phyloP scores from a whole-genome alignment of 2,329 filamentous ascomycete species.

The Cryphonectria radicalis region DNA sequence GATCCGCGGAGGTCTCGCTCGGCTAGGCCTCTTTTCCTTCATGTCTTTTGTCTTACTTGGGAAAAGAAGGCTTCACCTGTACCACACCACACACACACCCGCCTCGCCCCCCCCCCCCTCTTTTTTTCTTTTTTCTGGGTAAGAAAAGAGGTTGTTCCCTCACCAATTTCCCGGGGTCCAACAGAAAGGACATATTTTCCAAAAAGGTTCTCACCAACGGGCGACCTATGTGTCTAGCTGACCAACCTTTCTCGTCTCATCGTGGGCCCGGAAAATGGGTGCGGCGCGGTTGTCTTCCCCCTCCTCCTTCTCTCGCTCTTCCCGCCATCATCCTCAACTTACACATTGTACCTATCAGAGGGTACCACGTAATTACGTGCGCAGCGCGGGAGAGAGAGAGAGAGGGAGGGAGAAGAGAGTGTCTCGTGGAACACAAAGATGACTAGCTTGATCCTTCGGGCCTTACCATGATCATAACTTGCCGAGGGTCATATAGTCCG shows the following conservation, averaged over 20 bases:
- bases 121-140: not conserved
- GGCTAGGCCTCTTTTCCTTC: not conserved
- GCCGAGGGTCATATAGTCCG: not conserved
- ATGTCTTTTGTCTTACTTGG: not conserved
- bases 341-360: not conserved
- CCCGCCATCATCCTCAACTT: not conserved
- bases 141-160: not conserved
- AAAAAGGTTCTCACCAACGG: slow-evolving; percentile 14
- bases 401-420: too few species aligned
- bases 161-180: not conserved
- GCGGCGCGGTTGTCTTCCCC: not conserved
- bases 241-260: not conserved
- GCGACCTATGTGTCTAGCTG: slow-evolving; percentile 14
- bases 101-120: too few species aligned
- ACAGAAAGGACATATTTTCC: not conserved
- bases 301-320: not conserved
- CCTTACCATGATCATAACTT: not conserved
- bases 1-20: slow-evolving; percentile 24
- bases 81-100: slow-evolving; percentile 1
- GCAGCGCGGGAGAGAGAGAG: not conserved
- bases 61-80: slow-evolving; percentile 6
- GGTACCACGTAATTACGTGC: not conserved
- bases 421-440: not conserved
- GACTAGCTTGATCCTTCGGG: slow-evolving; percentile 2
- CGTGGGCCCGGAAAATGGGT: not conserved